A percentile compares a stretch with the other conserved stretches of the same genome.
Conservation (phyloP, 2,329 filamentous ascomycete species). For the Fusarium coffeatum region DNA sequence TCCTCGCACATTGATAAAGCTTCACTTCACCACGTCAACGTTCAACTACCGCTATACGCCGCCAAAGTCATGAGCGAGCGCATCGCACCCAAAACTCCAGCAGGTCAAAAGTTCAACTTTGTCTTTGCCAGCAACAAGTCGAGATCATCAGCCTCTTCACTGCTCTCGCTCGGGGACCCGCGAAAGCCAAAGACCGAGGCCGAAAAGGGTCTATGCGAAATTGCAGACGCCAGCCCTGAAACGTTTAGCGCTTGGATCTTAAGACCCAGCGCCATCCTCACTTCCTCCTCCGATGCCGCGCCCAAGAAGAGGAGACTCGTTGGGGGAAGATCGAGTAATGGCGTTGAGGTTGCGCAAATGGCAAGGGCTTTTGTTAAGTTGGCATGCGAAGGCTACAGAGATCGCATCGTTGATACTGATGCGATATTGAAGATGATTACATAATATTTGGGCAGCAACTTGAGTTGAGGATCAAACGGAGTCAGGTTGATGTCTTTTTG, state of each 20-base stretch:
- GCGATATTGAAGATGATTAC: slow-evolving; percentile 46
- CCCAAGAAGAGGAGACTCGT: slow-evolving; percentile 46
- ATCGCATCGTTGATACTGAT: slow-evolving; percentile 52
- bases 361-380: slow-evolving; percentile 53
- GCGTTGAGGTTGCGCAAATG: slow-evolving; percentile 52
- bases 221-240: slow-evolving; percentile 50
- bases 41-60: slow-evolving; percentile 69
- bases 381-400: slow-evolving; percentile 52
- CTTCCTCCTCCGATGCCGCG: slow-evolving; percentile 42
- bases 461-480: neutral
- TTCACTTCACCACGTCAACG: slow-evolving; percentile 62
- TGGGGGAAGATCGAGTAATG: slow-evolving; percentile 46
- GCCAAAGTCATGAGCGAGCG: slow-evolving; percentile 62
- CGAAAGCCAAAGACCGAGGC: slow-evolving; percentile 54
- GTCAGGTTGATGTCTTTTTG: neutral
- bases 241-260: slow-evolving; percentile 53
- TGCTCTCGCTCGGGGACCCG: slow-evolving; percentile 53
- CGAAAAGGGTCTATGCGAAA: slow-evolving; percentile 54
- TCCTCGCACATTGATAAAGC: slow-evolving; percentile 59
- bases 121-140: slow-evolving; percentile 57
- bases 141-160: slow-evolving; percentile 50
- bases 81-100: slow-evolving; percentile 48
- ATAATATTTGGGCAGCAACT: neutral
- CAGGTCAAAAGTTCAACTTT: slow-evolving; percentile 55
- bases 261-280: slow-evolving; percentile 51